phyloP scores from a whole-genome alignment of 148 eudicot species.

The Nyssa sinensis region DNA sequence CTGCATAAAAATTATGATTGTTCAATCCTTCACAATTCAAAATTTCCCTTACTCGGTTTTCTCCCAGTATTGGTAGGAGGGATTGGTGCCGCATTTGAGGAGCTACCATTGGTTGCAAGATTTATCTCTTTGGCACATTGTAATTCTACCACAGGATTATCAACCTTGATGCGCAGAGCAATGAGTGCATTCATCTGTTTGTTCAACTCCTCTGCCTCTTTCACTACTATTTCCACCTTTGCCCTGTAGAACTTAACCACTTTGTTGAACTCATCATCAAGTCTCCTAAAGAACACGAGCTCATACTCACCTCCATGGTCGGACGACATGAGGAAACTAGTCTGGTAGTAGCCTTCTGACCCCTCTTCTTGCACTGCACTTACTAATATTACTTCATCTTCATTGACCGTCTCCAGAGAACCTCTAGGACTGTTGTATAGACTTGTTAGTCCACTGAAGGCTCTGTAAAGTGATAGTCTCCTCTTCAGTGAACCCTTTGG shows the following conservation, averaged over 20 bases:
- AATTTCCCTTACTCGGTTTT: neutral
- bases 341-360: neutral
- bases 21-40: too few relatives aligned
- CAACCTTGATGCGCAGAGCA: conserved; percentile 23
- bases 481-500: conserved; percentile 5
- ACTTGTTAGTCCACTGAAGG: conserved; percentile 34
- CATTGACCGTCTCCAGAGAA: neutral
- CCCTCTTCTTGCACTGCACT: neutral
- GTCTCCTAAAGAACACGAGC: conserved; percentile 17
- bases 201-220: conserved; percentile 24
- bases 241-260: conserved; percentile 20
- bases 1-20: too few relatives aligned
- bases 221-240: conserved; percentile 14
- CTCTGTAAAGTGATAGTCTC: conserved; percentile 21
- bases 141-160: neutral
- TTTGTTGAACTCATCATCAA: conserved; percentile 28
- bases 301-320: conserved; percentile 24
- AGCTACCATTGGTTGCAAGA: too few relatives aligned
- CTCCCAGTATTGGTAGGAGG: neutral
- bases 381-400: conserved; percentile 24
- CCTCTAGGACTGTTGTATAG: neutral
- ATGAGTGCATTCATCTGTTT: conserved; percentile 29
- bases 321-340: conserved; percentile 19
- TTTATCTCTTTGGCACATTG: neutral
- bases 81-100: neutral